These are phyloP conservation scores for Penicillium macrosclerotiorum DNA, from an alignment of 495 filamentous ascomycete genomes.

Conservation along the genomic window DNA sequence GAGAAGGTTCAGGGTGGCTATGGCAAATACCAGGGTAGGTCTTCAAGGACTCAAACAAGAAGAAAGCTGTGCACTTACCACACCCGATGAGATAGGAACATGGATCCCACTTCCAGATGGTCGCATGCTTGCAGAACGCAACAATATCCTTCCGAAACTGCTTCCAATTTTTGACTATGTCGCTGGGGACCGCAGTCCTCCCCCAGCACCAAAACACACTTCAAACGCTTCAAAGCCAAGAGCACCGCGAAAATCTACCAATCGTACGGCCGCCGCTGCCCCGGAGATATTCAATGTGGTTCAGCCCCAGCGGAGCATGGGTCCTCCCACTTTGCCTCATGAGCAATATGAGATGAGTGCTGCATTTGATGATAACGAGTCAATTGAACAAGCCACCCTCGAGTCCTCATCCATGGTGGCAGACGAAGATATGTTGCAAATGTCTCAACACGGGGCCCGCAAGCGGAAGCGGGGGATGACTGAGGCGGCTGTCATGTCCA, in stretches of 20 bases:
- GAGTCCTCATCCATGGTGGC: constrained; percentile 79
- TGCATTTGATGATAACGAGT: constrained; percentile 76
- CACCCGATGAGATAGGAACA: constrained; percentile 59
- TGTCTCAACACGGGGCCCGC: constrained; percentile 63
- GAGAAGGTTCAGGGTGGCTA: constrained; percentile 98
- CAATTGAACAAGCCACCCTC: constrained; percentile 73
- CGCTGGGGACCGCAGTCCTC: constrained; percentile 81
- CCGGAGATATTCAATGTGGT: constrained; percentile 41
- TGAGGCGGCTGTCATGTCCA: constrained; percentile 57
- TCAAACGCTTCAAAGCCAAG: constrained; percentile 66
- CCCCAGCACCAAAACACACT: constrained; percentile 88
- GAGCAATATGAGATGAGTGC: constrained; percentile 55
- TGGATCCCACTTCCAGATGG: constrained; percentile 91
- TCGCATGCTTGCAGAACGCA: constrained; percentile 75
- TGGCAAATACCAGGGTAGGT: constrained; percentile 91
- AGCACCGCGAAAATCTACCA: constrained; percentile 52
- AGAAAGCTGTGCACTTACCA: constrained; percentile 12
- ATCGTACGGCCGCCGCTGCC: constrained; percentile 31
- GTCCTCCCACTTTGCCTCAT: constrained; percentile 46
- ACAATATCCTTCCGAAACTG: constrained; percentile 78
- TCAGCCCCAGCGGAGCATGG: constrained; percentile 43
- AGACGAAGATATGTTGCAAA: constrained; percentile 71
- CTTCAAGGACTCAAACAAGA: background rate
- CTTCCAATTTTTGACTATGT: constrained; percentile 85
- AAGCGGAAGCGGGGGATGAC: constrained; percentile 72